Base-by-base conservation (phyloP, 2,329 filamentous ascomycete species). In the Ceratocystis ficicola region DNA sequence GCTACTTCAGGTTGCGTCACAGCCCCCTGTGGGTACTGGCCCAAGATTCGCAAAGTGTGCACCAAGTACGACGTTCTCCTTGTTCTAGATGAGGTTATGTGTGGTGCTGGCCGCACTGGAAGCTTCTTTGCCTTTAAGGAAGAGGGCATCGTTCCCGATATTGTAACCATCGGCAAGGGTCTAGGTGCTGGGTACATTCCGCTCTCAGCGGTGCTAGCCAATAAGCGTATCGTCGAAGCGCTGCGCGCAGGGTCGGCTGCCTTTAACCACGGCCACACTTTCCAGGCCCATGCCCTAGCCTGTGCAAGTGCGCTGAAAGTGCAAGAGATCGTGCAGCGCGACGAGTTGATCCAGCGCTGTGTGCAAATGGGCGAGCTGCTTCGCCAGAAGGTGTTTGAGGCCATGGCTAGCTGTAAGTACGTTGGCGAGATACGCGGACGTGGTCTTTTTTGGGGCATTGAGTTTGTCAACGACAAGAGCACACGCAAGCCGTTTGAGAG, bases 21-120 rank as follows among this genome's bases (percentile, higher is more conserved):
- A 0, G 71, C 83, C 0, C 74, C 80, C 0, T 71, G 73, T 1
- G 82, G 82, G 0, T 87, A 86, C 65, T 78, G 84, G 68, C 71
- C 75, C n/a, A 80, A 78, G 7, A 76, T 84, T 67, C 76, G 79
- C 63, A 71, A 73, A 0, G 75, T 87, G 0, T 86, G 84, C 71
- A 76, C 81, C 25, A 78, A 78, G 65, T 74, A 85, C 66, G 81
- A 80, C 1, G 79, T 80, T 0, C 75, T 86, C 1, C 75, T 85
- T 4, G 77, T 83, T n/a, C 68, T 83, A 0, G 82, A 84, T 65
- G 80, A 84, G 72, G 80, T 90, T 67, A 90, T 90, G 86, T 86
- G 81, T 62, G 86, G 86, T 8, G 82, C 83, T 74, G 85, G 85
- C 2, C 79, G 85, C 2, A 80, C 78, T 0, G 85, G 84, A 0